A percentile compares a stretch with the other conserved stretches of the same genome.
phyloP scores from a whole-genome alignment of 148 eudicot genomes.

The Fagopyrum esculentum region DNA sequence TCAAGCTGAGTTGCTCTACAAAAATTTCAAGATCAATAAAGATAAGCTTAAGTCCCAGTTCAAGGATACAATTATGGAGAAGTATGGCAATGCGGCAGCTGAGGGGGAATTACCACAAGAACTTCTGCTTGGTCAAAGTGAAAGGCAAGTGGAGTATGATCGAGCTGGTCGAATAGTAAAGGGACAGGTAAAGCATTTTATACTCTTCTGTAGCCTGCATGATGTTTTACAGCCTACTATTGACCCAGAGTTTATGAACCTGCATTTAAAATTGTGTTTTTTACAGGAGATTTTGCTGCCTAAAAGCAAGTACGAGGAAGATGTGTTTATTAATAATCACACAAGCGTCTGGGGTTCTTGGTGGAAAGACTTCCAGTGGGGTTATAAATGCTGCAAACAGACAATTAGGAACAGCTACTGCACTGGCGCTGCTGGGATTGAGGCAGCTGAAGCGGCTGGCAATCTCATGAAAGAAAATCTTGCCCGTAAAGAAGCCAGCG shows the following conservation, averaged over 20 bases:
- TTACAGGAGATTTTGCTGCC: conserved; percentile 64
- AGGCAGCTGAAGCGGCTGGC: conserved; percentile 82
- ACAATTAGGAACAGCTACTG: conserved; percentile 73
- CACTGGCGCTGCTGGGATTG: conserved; percentile 92
- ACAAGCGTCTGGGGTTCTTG: conserved; percentile 86
- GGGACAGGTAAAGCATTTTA: conserved; percentile 46
- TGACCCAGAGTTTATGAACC: background rate
- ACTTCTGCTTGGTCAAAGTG: conserved; percentile 86
- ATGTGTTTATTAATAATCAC: conserved; percentile 67
- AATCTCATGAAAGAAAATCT: conserved; percentile 90
- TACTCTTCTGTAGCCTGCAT: background rate
- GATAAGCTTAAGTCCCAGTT: conserved; percentile 68
- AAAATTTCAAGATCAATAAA: conserved; percentile 67
- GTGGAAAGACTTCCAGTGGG: conserved; percentile 96
- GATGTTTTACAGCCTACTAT: background rate
- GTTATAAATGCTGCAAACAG: conserved; percentile 80
- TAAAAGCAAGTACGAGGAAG: conserved; percentile 90
- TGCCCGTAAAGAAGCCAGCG: conserved; percentile 85
- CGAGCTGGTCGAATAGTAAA: conserved; percentile 82
- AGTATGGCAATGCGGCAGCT: conserved; percentile 89
- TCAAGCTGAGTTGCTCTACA: conserved; percentile 81
- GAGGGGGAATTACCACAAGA: conserved; percentile 73
- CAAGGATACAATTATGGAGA: conserved; percentile 73
- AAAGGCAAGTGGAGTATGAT: conserved; percentile 86
- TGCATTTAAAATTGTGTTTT: background rate